Evolutionary conservation across 345 rosid species (phyloP), one percentile per base, ranked within the genome.

Genomic region (Limnanthes douglasii): DNA sequence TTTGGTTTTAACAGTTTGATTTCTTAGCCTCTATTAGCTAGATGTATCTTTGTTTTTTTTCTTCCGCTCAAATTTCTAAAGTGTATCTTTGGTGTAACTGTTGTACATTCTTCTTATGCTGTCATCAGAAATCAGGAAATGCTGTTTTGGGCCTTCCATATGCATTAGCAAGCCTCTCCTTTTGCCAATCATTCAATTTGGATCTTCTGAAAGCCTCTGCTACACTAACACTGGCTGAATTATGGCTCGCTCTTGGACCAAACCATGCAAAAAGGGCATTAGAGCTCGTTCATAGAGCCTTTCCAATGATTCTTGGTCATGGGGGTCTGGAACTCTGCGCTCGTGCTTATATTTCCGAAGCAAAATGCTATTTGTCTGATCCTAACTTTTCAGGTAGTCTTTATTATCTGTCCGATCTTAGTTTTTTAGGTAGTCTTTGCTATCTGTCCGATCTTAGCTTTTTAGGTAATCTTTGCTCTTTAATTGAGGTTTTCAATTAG

Each of bases 141-240:
- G 77, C 94, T 45, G 94, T 84, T 56, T 43, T 75, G 53, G 96
- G 94, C 38, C 75, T 90, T 65, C 98, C 94, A 46, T 80, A 80
- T 65, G 92, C 85, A 24, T 56, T 80, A 60, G 96, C 96, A 41
- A 70, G 93, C 72, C 76, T 90, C 51, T 84, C 98, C 4, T 90
- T 77, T 63, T 84, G 94, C 50, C 96, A 77, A 59, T 72, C 94
- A 47, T 78, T 76, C 53, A 90, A 90, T 47, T 63, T 84, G 82
- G 98, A 84, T 67, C 98, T 90, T 64, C 92, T 90, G 43, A 70
- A 68, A 69, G 98, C 96, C 28, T 80, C 96, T 18, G 96, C 93
- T 34, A 70, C 85, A 43, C 72, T 90, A 35, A 84, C 86, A 21
- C 56, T 90, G 38, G 98, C 98, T 15, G 96, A 90, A 66, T 57